phyloP scores from a whole-genome alignment of 1,284 basidiomycete species.

The Golubevia pallescens region DNA sequence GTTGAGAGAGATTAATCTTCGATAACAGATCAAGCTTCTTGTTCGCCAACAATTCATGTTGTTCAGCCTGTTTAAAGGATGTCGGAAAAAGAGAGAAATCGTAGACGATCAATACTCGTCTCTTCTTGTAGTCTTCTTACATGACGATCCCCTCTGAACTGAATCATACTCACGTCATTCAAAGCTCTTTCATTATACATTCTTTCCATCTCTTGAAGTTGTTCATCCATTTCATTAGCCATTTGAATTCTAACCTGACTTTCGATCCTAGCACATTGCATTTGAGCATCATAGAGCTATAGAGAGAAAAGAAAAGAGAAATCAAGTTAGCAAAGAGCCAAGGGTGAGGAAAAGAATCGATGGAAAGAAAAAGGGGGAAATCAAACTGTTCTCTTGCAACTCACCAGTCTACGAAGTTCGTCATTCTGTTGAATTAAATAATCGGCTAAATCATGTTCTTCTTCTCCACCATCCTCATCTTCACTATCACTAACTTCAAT shows the following conservation, averaged over 20 bases:
- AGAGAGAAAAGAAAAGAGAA: neutral
- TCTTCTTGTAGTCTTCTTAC: neutral
- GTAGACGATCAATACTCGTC: neutral
- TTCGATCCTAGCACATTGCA: conserved; percentile 45
- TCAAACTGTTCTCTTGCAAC: neutral
- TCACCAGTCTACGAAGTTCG: conserved; percentile 39
- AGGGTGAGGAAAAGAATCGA: too few species aligned
- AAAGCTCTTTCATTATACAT: conserved; percentile 39
- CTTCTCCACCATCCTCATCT: conserved; percentile 39
- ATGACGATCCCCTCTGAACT: neutral
- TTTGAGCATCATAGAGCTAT: conserved; percentile 31
- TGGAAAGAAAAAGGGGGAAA: neutral
- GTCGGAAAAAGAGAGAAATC: neutral
- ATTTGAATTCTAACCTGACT: conserved; percentile 51
- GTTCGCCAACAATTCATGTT: conserved; percentile 47
- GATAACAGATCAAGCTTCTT: conserved; percentile 58
- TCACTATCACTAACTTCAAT: conserved; percentile 9
- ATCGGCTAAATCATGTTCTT: conserved; percentile 46
- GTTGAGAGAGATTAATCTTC: conserved; percentile 16
- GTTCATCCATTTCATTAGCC: conserved; percentile 40
- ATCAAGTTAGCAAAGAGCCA: neutral
- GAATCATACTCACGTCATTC: conserved; percentile 23
- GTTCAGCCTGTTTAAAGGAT: conserved; percentile 21
- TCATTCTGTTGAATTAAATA: conserved; percentile 53
- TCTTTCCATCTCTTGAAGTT: conserved; percentile 45